These are phyloP conservation scores for Wolfiporia cocos DNA, from an alignment of 1,284 basidiomycete genomes.

Conservation along the genomic window DNA sequence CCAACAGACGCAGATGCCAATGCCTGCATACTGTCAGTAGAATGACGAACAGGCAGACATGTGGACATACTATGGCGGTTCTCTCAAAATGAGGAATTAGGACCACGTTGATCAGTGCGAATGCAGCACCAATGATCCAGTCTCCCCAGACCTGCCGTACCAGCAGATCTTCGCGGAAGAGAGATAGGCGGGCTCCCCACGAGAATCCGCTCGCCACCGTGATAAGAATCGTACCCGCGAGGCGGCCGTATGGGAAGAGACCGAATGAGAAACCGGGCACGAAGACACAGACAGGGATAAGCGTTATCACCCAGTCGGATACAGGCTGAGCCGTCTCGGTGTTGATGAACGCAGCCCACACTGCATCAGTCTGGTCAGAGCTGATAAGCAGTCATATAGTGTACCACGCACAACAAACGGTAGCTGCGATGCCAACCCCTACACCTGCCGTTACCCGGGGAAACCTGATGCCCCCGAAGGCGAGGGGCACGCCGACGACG, in stretches of 20 bases:
- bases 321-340: conserved; percentile 40
- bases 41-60: conserved; percentile 6
- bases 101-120: conserved; percentile 35
- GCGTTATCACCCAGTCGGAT: conserved; percentile 43
- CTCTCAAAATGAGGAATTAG: conserved; percentile 37
- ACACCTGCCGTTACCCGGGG: conserved; percentile 49
- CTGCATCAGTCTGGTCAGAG: conserved; percentile 23
- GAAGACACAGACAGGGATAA: conserved; percentile 44
- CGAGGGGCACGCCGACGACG: conserved; percentile 44
- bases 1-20: conserved; percentile 50
- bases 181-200: conserved; percentile 46
- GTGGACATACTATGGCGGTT: conserved; percentile 43
- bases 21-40: conserved; percentile 23
- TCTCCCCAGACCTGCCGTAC: conserved; percentile 37
- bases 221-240: conserved; percentile 39
- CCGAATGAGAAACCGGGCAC: conserved; percentile 46
- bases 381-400: background rate
- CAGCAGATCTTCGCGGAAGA: conserved; percentile 45
- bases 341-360: conserved; percentile 58
- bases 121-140: conserved; percentile 44
- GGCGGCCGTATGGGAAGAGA: conserved; percentile 40
- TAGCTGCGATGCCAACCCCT: conserved; percentile 42
- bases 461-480: conserved; percentile 48
- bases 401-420: conserved; percentile 39
- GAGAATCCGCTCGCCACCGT: conserved; percentile 48